phyloP scores from a whole-genome alignment of 169 alveolate species.

The Eimeria falciformis region DNA sequence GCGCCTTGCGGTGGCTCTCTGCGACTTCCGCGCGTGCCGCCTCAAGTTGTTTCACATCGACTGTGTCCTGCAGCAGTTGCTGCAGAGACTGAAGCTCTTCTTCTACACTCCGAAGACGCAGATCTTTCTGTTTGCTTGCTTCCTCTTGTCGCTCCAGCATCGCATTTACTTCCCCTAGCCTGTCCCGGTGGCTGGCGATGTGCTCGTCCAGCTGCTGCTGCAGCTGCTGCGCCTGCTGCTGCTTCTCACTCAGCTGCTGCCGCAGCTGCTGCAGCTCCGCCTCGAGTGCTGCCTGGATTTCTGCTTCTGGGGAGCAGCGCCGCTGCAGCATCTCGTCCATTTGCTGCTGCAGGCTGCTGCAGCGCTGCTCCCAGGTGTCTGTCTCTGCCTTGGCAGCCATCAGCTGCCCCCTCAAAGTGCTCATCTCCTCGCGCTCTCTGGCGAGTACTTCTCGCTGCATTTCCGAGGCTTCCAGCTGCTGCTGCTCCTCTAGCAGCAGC shows the following conservation, averaged over 20 bases:
- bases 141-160: slow-evolving; percentile 64
- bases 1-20: slow-evolving; percentile 56
- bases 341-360: slow-evolving; percentile 22
- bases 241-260: slow-evolving; percentile 24
- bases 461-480: slow-evolving; percentile 47
- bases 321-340: slow-evolving; percentile 21
- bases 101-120: slow-evolving; percentile 63
- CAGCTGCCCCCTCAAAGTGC: slow-evolving; percentile 8
- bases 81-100: slow-evolving; percentile 65
- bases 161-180: slow-evolving; percentile 67
- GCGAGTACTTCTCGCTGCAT: slow-evolving; percentile 20
- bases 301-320: slow-evolving; percentile 56
- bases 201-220: slow-evolving; percentile 65
- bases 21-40: slow-evolving; percentile 64
- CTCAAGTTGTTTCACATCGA: slow-evolving; percentile 64
- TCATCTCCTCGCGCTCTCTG: slow-evolving; percentile 28
- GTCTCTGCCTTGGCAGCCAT: not conserved
- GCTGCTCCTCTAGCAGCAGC: slow-evolving; percentile 41
- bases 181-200: slow-evolving; percentile 53
- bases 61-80: slow-evolving; percentile 69
- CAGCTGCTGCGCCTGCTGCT: slow-evolving; percentile 24
- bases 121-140: slow-evolving; percentile 66
- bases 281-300: slow-evolving; percentile 38
- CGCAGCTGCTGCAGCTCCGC: slow-evolving; percentile 42
- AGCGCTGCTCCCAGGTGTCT: slow-evolving; percentile 11